phyloP scores from a whole-genome alignment of 1,139 yeast species.

The Taphrina pruni region DNA sequence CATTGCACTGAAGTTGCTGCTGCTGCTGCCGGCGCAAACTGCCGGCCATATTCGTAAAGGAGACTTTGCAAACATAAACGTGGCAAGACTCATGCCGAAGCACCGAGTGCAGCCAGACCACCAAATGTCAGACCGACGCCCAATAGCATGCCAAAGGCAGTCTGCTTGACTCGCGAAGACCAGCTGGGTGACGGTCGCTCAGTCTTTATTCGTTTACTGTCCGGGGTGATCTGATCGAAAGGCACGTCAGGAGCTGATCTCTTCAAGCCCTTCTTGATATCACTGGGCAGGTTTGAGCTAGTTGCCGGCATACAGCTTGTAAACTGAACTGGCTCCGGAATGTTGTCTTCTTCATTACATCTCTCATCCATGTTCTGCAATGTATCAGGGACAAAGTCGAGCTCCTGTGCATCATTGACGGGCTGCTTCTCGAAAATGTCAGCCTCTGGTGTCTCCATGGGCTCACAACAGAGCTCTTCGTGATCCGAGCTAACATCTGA shows the following conservation, averaged over 20 bases:
- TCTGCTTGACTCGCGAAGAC: slow-evolving; percentile 1
- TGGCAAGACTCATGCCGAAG: not conserved
- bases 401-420: not conserved
- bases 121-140: slow-evolving; percentile 14
- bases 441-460: too few species aligned
- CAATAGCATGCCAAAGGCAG: slow-evolving; percentile 13
- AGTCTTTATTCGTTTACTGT: not conserved
- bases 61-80: too few species aligned
- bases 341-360: too few species aligned
- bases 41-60: too few species aligned
- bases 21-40: too few species aligned
- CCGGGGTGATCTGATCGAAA: not conserved
- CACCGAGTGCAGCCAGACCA: slow-evolving; percentile 22
- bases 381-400: not conserved
- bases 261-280: not conserved
- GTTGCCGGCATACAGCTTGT: too few species aligned
- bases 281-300: not conserved
- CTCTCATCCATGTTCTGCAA: not conserved
- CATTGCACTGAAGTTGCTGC: not conserved
- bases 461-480: not conserved
- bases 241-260: slow-evolving; percentile 1
- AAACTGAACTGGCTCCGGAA: too few species aligned
- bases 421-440: too few species aligned
- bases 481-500: not conserved
- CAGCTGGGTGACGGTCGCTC: not conserved